These are phyloP conservation scores for Pseudogymnoascus sp. DNA, from an alignment of 2,329 filamentous ascomycete species.

Conservation along the genomic window DNA sequence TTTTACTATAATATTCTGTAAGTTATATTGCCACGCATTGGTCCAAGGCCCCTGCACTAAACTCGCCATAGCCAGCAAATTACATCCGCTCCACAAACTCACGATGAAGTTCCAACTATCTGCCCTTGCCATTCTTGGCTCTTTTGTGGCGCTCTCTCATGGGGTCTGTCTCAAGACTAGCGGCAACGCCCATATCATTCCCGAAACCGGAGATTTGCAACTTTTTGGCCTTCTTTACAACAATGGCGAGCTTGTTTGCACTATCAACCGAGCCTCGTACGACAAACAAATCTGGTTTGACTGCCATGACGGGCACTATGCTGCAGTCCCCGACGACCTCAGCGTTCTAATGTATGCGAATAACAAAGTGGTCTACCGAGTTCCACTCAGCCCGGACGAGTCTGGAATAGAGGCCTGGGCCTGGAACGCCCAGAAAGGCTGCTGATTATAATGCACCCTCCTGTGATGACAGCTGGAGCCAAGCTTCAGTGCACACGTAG, in stretches of 20 bases:
- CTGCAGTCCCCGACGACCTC: background rate
- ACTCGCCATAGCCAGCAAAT: background rate
- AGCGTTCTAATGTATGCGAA: background rate
- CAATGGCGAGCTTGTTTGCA: background rate
- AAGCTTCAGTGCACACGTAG: background rate
- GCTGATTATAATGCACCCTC: background rate
- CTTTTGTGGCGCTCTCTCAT: background rate
- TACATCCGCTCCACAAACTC: background rate
- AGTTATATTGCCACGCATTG: background rate
- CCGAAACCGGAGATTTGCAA: background rate
- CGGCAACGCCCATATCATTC: background rate
- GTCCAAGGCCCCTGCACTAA: background rate
- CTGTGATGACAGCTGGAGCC: background rate
- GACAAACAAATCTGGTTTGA: background rate
- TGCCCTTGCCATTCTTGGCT: background rate
- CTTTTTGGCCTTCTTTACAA: background rate
- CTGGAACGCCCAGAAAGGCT: background rate
- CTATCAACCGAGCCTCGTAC: background rate
- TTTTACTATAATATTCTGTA: background rate
- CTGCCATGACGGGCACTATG: background rate
- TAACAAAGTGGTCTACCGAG: background rate
- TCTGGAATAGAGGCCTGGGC: background rate
- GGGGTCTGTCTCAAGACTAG: background rate
- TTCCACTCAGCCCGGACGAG: background rate
- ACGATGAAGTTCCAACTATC: background rate